phyloP scores from a whole-genome alignment of 2,329 filamentous ascomycete species.

The Celoporthe dispersa region DNA sequence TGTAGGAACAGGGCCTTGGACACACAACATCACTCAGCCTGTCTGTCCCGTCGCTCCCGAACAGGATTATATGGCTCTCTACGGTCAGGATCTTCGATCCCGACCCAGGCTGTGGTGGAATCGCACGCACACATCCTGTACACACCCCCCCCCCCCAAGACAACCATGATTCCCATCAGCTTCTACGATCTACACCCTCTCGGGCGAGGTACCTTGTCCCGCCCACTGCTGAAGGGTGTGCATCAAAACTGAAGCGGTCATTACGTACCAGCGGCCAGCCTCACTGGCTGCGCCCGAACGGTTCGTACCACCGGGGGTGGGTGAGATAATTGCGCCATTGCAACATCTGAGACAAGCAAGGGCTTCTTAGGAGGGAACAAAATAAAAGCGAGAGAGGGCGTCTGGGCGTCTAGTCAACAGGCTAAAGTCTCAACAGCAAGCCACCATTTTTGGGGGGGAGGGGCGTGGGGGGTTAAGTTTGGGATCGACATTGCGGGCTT shows the following conservation, averaged over 20 bases:
- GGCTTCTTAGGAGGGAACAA: background rate
- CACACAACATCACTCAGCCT: background rate
- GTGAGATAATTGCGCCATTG: constrained; percentile 23
- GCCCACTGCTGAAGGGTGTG: background rate
- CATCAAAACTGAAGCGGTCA: constrained; percentile 13
- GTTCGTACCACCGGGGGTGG: background rate
- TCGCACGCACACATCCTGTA: background rate
- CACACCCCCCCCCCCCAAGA: too few species aligned
- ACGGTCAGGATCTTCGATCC: background rate
- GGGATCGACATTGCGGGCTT: background rate
- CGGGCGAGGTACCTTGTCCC: background rate
- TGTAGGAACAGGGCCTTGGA: background rate
- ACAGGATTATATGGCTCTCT: background rate
- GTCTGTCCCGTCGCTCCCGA: background rate
- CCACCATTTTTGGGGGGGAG: background rate
- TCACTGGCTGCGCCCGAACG: constrained; percentile 17
- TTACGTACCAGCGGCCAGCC: constrained; percentile 24
- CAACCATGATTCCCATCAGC: background rate
- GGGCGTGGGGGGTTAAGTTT: background rate
- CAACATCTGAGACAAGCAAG: constrained; percentile 20
- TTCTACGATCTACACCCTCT: background rate
- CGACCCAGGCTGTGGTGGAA: background rate
- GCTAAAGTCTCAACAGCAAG: background rate
- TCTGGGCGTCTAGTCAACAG: background rate
- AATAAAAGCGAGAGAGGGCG: background rate